phyloP scores from a whole-genome alignment of 768 basidiomycete genomes.

The Suillus variegatus region DNA sequence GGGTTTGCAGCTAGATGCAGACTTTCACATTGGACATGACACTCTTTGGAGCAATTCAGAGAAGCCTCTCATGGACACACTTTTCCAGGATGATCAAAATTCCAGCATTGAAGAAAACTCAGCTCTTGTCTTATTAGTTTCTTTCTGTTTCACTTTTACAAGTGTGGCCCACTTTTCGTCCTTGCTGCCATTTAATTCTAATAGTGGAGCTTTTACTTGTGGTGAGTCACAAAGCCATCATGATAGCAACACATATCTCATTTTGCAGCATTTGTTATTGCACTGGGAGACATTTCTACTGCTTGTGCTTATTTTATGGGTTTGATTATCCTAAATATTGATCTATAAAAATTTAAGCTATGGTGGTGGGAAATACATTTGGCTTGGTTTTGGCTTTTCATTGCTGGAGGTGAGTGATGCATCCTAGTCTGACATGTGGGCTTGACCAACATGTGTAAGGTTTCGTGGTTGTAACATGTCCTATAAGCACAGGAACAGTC shows the following conservation, averaged over 20 bases:
- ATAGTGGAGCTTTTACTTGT: slow-evolving; percentile 20
- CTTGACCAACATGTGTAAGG: slow-evolving; percentile 22
- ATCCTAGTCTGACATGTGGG: background rate
- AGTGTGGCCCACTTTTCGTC: slow-evolving; percentile 34
- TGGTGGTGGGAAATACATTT: slow-evolving; percentile 33
- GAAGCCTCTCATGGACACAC: background rate
- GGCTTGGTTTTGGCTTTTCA: slow-evolving; percentile 32
- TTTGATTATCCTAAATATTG: slow-evolving; percentile 36
- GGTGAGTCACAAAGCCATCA: slow-evolving; percentile 20
- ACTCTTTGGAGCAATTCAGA: background rate
- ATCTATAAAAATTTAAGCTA: slow-evolving; percentile 33
- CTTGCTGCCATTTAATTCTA: slow-evolving; percentile 26
- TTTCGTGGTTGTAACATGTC: slow-evolving; percentile 42
- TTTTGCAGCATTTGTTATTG: slow-evolving; percentile 42
- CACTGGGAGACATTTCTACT: slow-evolving; percentile 45
- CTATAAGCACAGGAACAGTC: slow-evolving; percentile 37
- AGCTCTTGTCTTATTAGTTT: slow-evolving; percentile 25
- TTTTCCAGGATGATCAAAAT: background rate
- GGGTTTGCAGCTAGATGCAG: background rate
- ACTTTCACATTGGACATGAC: background rate
- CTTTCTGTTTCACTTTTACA: slow-evolving; percentile 31
- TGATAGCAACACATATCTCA: background rate
- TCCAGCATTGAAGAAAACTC: background rate
- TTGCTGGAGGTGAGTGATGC: slow-evolving; percentile 35
- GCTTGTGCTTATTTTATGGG: slow-evolving; percentile 42